Evolutionary conservation across 1,139 yeast genomes (phyloP).

Genomic region (Arxiozyma heterogenica): DNA sequence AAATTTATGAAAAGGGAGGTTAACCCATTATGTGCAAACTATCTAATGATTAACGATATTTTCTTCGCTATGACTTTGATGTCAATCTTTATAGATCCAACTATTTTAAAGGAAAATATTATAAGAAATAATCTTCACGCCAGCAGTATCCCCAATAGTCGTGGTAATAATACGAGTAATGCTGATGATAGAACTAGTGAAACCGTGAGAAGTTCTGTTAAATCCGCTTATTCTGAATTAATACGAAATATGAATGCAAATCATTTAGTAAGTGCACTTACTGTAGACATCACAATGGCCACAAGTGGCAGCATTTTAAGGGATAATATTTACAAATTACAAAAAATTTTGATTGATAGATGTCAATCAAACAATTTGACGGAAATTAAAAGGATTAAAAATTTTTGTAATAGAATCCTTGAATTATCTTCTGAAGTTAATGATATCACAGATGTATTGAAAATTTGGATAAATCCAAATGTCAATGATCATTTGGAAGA

Average conservation of each 20-base stretch:
- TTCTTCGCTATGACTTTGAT: slow-evolving; percentile 22
- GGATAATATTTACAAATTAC: slow-evolving; percentile 16
- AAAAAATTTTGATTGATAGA: slow-evolving; percentile 17
- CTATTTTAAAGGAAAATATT: neutral
- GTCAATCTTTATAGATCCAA: slow-evolving; percentile 14
- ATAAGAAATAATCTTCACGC: neutral
- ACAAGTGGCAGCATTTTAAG: slow-evolving; percentile 14
- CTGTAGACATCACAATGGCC: slow-evolving; percentile 16
- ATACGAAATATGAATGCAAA: neutral
- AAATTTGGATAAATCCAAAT: neutral
- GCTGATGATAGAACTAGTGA: neutral
- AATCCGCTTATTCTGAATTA: neutral
- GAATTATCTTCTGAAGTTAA: slow-evolving; percentile 8
- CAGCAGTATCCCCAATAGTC: too few relatives aligned
- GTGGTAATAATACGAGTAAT: too few relatives aligned
- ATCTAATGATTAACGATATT: slow-evolving; percentile 24
- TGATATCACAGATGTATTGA: neutral
- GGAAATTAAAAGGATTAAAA: slow-evolving; percentile 12
- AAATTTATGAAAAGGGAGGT: slow-evolving; percentile 26
- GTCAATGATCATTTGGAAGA: slow-evolving; percentile 22
- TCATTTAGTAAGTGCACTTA: slow-evolving; percentile 9
- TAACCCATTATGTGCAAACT: slow-evolving; percentile 27
- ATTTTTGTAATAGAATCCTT: slow-evolving; percentile 21
- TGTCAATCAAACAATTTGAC: slow-evolving; percentile 15
- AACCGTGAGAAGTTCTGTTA: neutral